Evolutionary conservation across 2,329 filamentous ascomycete species (phyloP).

Genomic region (Colletotrichum aenigma): DNA sequence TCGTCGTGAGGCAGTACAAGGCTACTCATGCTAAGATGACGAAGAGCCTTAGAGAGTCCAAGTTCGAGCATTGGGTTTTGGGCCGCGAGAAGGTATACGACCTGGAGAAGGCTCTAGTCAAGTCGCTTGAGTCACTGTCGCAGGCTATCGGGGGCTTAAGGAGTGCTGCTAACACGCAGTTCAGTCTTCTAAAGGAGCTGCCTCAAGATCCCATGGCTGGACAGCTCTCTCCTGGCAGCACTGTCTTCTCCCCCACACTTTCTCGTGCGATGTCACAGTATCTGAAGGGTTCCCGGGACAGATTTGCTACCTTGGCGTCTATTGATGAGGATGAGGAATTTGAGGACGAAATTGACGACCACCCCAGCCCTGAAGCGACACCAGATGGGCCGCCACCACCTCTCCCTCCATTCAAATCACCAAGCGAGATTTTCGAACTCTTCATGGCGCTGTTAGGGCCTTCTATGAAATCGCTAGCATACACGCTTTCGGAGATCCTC

Average conservation of each 20-base stretch:
- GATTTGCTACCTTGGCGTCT: conserved; percentile 55
- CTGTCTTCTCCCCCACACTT: conserved; percentile 32
- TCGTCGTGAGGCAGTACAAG: conserved; percentile 67
- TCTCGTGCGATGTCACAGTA: conserved; percentile 31
- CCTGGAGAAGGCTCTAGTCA: conserved; percentile 79
- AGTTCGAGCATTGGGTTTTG: conserved; percentile 84
- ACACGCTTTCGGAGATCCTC: conserved; percentile 86
- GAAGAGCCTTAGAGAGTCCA: conserved; percentile 82
- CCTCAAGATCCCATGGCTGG: conserved; percentile 33
- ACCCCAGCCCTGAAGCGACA: conserved; percentile 47
- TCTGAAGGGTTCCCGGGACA: conserved; percentile 47
- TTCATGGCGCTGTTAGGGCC: conserved; percentile 91
- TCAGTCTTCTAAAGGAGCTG: conserved; percentile 76
- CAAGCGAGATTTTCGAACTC: conserved; percentile 86
- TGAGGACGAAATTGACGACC: conserved; percentile 23
- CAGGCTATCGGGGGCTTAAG: conserved; percentile 90
- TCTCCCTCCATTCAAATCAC: conserved; percentile 54
- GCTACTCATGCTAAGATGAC: conserved; percentile 72
- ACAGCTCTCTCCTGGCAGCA: conserved; percentile 32
- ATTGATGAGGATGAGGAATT: conserved; percentile 68
- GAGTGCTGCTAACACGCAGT: conserved; percentile 89
- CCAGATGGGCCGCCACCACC: conserved; percentile 23
- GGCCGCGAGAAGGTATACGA: conserved; percentile 81
- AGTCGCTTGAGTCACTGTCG: conserved; percentile 82
- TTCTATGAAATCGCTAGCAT: conserved; percentile 95